Conservation (phyloP, 306 rosid species). For the Abrus pulchellus region DNA sequence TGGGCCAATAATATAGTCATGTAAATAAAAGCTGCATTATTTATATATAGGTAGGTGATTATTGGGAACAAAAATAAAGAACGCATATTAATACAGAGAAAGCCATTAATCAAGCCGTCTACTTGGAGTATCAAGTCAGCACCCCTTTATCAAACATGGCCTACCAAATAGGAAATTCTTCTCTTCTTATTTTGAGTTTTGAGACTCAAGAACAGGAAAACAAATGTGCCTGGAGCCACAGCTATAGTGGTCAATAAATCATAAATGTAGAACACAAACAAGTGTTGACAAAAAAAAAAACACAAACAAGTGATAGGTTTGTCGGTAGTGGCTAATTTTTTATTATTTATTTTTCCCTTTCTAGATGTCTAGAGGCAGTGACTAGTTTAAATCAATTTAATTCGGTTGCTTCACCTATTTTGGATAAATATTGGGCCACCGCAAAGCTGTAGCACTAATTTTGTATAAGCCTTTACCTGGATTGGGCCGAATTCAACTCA, state of each 20-base stretch:
- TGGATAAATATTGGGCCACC: background rate
- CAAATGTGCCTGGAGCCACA: background rate
- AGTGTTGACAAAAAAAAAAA: no score
- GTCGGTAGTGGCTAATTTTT: no score
- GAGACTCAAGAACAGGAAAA: background rate
- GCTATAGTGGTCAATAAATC: background rate
- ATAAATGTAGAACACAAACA: background rate
- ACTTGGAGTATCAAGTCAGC: background rate
- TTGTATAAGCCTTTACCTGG: background rate
- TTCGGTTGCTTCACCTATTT: background rate
- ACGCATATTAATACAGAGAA: slow-evolving; percentile 38
- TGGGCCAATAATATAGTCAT: slow-evolving; percentile 45
- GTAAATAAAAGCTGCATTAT: slow-evolving; percentile 31
- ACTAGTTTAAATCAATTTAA: background rate
- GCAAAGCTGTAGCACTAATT: background rate
- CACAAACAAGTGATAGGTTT: no score
- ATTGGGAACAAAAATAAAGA: slow-evolving; percentile 44
- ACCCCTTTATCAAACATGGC: slow-evolving; percentile 33
- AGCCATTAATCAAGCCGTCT: slow-evolving; percentile 65
- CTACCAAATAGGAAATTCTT: slow-evolving; percentile 9
- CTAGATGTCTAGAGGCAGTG: no score
- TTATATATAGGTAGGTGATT: slow-evolving; percentile 34
- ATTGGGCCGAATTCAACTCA: background rate
- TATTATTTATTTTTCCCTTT: no score
- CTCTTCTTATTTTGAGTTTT: background rate